Percentiles rank a stretch among this genome's conserved stretches.
phyloP scores from a whole-genome alignment of 805 yeast species.

The Pichia insulana region DNA sequence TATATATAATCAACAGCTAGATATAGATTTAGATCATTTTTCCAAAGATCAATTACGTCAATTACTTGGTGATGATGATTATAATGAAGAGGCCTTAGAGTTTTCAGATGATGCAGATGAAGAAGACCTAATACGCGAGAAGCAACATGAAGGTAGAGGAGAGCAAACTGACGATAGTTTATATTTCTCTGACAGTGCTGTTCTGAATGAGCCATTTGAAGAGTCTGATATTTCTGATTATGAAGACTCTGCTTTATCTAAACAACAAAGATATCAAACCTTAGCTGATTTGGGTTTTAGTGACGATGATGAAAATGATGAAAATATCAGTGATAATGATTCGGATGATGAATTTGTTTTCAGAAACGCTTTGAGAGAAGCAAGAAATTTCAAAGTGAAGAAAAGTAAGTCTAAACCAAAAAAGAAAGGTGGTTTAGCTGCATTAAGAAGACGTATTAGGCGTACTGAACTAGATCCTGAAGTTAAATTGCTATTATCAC shows the following conservation, averaged over 20 bases:
- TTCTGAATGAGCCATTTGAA: conserved; percentile 11
- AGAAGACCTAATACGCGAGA: conserved; percentile 9
- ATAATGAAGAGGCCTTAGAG: conserved; percentile 30
- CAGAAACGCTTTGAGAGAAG: conserved; percentile 58
- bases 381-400: conserved; percentile 51
- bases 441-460: conserved; percentile 32
- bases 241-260: conserved; percentile 14
- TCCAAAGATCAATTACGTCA: conserved; percentile 22
- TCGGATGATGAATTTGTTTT: conserved; percentile 40
- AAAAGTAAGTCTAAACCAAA: conserved; percentile 15
- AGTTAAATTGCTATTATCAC: conserved; percentile 53
- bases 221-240: conserved; percentile 9
- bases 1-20: not conserved
- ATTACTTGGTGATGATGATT: conserved; percentile 19
- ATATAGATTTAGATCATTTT: conserved; percentile 16
- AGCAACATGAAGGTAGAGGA: too few species aligned
- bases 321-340: conserved; percentile 24
- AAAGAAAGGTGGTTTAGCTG: conserved; percentile 29
- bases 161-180: not conserved
- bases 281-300: conserved; percentile 22
- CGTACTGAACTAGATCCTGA: conserved; percentile 58
- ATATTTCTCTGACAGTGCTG: conserved; percentile 12
- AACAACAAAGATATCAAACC: conserved; percentile 15
- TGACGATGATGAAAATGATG: conserved; percentile 24
- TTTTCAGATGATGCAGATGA: conserved; percentile 18